Percentiles rank a stretch among this genome's conserved stretches.
Conservation (phyloP, 371 early-diverging fungal species). For the Batkoa obscura region DNA sequence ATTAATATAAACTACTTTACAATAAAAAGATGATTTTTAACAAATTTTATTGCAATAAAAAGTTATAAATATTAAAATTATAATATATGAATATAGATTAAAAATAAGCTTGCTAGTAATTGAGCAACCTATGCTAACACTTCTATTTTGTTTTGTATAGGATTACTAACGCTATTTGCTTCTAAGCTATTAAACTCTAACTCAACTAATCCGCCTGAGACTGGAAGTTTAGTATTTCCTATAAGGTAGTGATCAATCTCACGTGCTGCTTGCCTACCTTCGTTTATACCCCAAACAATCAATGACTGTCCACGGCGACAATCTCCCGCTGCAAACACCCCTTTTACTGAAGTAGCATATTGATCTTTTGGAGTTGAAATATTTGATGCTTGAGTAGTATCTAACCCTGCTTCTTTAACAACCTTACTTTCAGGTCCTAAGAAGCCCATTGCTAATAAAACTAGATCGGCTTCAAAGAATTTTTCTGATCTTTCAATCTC, state of each 20-base stretch:
- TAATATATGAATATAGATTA: too few relatives aligned
- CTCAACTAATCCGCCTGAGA: conserved; percentile 35
- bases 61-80: too few relatives aligned
- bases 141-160: too few relatives aligned
- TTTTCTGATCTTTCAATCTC: conserved; percentile 69
- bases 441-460: conserved; percentile 92
- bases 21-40: too few relatives aligned
- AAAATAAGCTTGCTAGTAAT: too few relatives aligned
- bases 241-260: conserved; percentile 69
- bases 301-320: conserved; percentile 87
- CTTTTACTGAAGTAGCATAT: conserved; percentile 54
- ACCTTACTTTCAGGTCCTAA: conserved; percentile 80
- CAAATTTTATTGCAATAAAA: too few relatives aligned
- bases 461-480: conserved; percentile 70
- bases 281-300: conserved; percentile 94
- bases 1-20: too few relatives aligned
- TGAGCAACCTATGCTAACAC: too few relatives aligned
- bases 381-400: conserved; percentile 38
- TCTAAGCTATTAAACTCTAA: too few relatives aligned
- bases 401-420: conserved; percentile 29
- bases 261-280: conserved; percentile 87
- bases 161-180: too few relatives aligned
- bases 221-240: conserved; percentile 38
- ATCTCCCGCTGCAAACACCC: conserved; percentile 91
- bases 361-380: conserved; percentile 58